A percentile compares a stretch with the other conserved stretches of the same genome.
These are phyloP conservation scores for Solanum ahanhuiri DNA, from an alignment of 257 asterid genomes.

Conservation along the genomic window DNA sequence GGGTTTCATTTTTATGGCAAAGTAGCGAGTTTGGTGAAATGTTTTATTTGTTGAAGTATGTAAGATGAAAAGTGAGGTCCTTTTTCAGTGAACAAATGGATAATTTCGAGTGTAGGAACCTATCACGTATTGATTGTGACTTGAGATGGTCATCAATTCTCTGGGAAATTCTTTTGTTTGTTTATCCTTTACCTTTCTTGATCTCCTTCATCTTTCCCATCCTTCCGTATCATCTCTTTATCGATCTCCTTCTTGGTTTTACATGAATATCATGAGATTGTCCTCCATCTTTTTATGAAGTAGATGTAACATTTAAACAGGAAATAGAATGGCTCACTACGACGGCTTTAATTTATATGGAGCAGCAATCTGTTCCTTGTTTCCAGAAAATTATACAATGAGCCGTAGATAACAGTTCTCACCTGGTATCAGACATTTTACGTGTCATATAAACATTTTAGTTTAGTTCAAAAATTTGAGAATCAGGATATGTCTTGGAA, in stretches of 20 bases:
- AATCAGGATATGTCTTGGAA: not conserved
- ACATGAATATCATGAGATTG: not conserved
- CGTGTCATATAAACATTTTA: not conserved
- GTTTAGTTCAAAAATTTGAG: not conserved
- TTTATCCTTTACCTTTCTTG: not conserved
- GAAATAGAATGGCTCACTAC: not conserved
- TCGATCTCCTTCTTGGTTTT: not conserved
- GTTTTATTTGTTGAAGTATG: not conserved
- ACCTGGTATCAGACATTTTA: not conserved
- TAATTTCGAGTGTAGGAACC: not conserved
- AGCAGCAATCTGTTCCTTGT: not conserved
- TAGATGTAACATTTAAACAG: not conserved
- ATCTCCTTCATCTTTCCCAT: not conserved
- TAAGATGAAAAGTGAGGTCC: not conserved
- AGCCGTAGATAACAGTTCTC: not conserved
- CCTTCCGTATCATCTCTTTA: not conserved
- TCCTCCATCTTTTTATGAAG: not conserved
- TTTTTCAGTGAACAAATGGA: not conserved
- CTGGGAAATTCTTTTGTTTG: not conserved
- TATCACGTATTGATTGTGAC: not conserved
- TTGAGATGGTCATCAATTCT: not conserved
- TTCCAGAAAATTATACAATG: not conserved
- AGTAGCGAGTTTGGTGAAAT: not conserved
- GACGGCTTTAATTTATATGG: not conserved
- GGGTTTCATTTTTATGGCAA: not conserved